These are phyloP conservation scores for Linaria vulgaris DNA, from an alignment of 257 asterid genomes.

Conservation along the genomic window DNA sequence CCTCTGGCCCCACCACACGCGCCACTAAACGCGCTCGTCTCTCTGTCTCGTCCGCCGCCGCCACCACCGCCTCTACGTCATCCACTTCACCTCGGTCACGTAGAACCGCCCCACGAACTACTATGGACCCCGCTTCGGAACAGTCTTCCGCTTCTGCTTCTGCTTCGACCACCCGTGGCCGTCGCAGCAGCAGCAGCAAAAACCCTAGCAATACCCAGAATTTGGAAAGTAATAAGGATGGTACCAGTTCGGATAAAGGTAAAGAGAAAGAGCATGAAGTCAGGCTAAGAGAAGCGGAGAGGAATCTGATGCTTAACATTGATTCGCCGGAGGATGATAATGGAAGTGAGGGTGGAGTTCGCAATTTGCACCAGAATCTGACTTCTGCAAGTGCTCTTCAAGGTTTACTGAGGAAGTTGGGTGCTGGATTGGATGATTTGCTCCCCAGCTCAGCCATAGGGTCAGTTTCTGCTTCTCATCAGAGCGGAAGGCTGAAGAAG, in stretches of 20 bases:
- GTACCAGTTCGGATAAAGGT: conserved; percentile 71
- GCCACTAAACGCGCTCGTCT: conserved; percentile 80
- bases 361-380: conserved; percentile 78
- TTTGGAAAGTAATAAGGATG: conserved; percentile 43
- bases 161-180: conserved; percentile 20
- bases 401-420: conserved; percentile 83
- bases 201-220: conserved; percentile 48
- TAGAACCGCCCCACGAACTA: too few species aligned
- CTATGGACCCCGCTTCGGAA: conserved; percentile 77
- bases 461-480: conserved; percentile 80
- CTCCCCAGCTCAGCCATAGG: conserved; percentile 89
- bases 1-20: conserved; percentile 85
- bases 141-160: conserved; percentile 80
- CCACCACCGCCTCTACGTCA: conserved; percentile 36
- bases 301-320: conserved; percentile 69
- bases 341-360: conserved; percentile 83
- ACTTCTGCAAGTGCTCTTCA: conserved; percentile 94
- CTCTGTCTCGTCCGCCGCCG: conserved; percentile 45
- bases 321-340: conserved; percentile 80
- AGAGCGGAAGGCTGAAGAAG: conserved; percentile 87
- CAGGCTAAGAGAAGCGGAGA: conserved; percentile 64
- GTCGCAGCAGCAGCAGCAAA: conserved; percentile 81
- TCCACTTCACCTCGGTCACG: conserved; percentile 71
- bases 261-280: conserved; percentile 81
- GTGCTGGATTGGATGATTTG: conserved; percentile 95